These are phyloP conservation scores for Avicennia marina DNA, from an alignment of 257 asterid genomes.

Conservation along the genomic window DNA sequence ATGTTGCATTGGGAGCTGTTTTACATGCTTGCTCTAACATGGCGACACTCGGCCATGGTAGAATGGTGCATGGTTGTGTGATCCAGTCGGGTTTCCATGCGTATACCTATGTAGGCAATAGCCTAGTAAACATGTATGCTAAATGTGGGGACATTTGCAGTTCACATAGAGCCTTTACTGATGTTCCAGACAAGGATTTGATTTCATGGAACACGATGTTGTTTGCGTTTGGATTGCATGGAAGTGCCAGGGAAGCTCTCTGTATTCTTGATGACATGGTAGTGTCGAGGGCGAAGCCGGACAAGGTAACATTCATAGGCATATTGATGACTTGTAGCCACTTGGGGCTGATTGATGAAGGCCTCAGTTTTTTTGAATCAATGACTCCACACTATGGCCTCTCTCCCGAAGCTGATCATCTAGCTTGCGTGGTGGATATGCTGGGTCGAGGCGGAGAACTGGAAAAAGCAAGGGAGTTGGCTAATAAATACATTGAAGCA, in stretches of 20 bases:
- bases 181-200: slow-evolving; percentile 39
- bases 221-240: slow-evolving; percentile 59
- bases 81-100: slow-evolving; percentile 43
- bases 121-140: slow-evolving; percentile 57
- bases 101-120: slow-evolving; percentile 40
- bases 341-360: slow-evolving; percentile 48
- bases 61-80: slow-evolving; percentile 45
- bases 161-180: slow-evolving; percentile 38
- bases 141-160: slow-evolving; percentile 55
- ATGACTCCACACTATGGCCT: slow-evolving; percentile 44
- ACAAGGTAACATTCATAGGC: slow-evolving; percentile 73
- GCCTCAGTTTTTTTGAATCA: slow-evolving; percentile 41
- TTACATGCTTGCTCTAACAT: slow-evolving; percentile 65
- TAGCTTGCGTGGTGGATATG: slow-evolving; percentile 65
- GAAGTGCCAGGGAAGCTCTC: slow-evolving; percentile 37
- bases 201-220: slow-evolving; percentile 70
- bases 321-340: slow-evolving; percentile 76
- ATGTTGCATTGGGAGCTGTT: slow-evolving; percentile 59
- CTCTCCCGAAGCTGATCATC: slow-evolving; percentile 54
- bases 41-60: slow-evolving; percentile 35
- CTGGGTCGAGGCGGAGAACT: slow-evolving; percentile 52
- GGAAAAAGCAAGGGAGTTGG: slow-evolving; percentile 47
- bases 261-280: slow-evolving; percentile 39
- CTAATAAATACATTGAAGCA: slow-evolving; percentile 21
- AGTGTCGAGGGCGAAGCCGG: slow-evolving; percentile 51